Evolutionary conservation across 2,329 filamentous ascomycete species (phyloP).

Genomic region (Fusarium compactum): DNA sequence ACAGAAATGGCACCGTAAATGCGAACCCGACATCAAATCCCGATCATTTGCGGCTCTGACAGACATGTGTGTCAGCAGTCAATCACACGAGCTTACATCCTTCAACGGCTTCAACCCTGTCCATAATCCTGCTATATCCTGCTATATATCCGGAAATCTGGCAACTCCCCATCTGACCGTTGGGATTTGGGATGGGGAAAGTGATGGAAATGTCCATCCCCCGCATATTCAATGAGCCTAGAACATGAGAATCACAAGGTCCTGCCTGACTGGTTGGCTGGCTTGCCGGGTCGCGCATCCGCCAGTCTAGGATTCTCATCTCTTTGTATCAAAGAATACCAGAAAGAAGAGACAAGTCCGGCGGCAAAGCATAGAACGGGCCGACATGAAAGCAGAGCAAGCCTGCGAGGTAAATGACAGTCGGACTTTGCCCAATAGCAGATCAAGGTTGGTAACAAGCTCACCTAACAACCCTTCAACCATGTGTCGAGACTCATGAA

Average conservation of each 20-base stretch:
- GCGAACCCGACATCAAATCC: not conserved
- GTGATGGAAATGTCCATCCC: slow-evolving; percentile 2
- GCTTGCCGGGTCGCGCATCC: slow-evolving; percentile 34
- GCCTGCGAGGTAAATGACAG: slow-evolving; percentile 6
- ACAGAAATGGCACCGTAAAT: not conserved
- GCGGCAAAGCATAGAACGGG: slow-evolving; percentile 20
- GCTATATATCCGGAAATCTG: slow-evolving; percentile 3
- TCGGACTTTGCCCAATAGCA: slow-evolving; percentile 3
- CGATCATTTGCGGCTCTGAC: slow-evolving; percentile 11
- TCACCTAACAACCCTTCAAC: slow-evolving; percentile 1
- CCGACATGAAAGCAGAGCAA: slow-evolving; percentile 6
- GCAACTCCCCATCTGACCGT: slow-evolving; percentile 5
- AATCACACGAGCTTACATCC: not conserved
- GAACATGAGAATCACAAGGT: slow-evolving; percentile 1
- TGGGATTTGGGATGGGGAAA: not conserved
- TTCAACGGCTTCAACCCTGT: not conserved
- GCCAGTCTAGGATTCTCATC: slow-evolving; percentile 28
- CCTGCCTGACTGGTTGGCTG: slow-evolving; percentile 22
- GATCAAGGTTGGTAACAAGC: not conserved
- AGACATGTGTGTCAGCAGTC: not conserved
- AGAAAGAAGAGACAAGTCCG: slow-evolving; percentile 9
- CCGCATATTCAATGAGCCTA: slow-evolving; percentile 18
- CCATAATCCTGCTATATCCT: not conserved
- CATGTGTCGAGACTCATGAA: not conserved
- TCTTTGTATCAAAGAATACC: slow-evolving; percentile 3